Percentiles rank a stretch among this genome's conserved stretches.
phyloP scores from a whole-genome alignment of 2,329 filamentous ascomycete genomes.

The Pseudopyricularia javanii region DNA sequence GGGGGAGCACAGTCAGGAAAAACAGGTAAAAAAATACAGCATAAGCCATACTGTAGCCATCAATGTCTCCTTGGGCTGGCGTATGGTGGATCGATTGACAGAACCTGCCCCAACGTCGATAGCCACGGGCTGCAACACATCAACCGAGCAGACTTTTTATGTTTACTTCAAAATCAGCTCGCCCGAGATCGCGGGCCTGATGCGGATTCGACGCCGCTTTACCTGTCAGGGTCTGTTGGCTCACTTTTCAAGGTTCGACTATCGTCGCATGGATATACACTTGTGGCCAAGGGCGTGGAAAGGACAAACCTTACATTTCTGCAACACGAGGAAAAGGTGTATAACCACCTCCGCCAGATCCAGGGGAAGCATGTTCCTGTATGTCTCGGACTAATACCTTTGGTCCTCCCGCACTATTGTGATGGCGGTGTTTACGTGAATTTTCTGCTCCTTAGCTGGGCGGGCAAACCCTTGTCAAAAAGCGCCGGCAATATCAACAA shows the following conservation, averaged over 20 bases:
- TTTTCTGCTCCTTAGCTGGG: slow-evolving; percentile 14
- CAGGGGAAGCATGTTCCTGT: slow-evolving; percentile 7
- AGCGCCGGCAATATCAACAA: slow-evolving; percentile 5
- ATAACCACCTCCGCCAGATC: slow-evolving; percentile 2
- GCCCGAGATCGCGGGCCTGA: slow-evolving; percentile 11
- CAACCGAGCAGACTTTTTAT: slow-evolving; percentile 11
- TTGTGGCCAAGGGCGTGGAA: slow-evolving; percentile 26
- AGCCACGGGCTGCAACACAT: slow-evolving; percentile 15
- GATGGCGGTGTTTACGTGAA: slow-evolving; percentile 5
- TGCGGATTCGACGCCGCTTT: slow-evolving; percentile 16
- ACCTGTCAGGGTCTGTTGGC: slow-evolving; percentile 15
- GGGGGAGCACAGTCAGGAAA: background rate
- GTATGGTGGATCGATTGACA: background rate
- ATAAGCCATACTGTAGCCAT: background rate
- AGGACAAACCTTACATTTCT: slow-evolving; percentile 8
- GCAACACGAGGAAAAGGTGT: slow-evolving; percentile 5
- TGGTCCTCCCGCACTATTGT: slow-evolving; percentile 5
- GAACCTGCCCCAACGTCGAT: background rate
- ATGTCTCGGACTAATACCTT: slow-evolving; percentile 5
- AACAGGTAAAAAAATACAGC: background rate
- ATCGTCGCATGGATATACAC: slow-evolving; percentile 20
- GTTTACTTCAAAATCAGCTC: slow-evolving; percentile 7
- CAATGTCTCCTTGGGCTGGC: background rate
- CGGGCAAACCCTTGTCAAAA: slow-evolving; percentile 12
- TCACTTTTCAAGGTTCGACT: slow-evolving; percentile 24